Percentiles rank a stretch among this genome's conserved stretches.
Evolutionary conservation across 2,329 filamentous ascomycete genomes (phyloP).

Genomic region (Diaporthe vexans): DNA sequence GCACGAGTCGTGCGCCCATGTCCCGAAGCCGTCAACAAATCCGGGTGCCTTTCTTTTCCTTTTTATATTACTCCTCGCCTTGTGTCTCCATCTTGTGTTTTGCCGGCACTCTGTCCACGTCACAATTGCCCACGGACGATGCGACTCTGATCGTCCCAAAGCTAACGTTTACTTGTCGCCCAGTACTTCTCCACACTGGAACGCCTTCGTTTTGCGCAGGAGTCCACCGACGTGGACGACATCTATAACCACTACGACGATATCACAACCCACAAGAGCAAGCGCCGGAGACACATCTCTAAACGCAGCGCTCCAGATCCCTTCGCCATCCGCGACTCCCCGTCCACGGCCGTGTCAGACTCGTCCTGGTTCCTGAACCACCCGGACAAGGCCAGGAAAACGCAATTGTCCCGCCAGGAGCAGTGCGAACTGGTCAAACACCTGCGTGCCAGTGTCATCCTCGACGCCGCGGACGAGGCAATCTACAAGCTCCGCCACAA

Average conservation of each 20-base stretch:
- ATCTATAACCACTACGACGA: conserved; percentile 55
- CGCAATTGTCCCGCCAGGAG: conserved; percentile 80
- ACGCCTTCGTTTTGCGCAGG: conserved; percentile 74
- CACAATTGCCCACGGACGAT: background rate
- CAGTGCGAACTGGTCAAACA: conserved; percentile 71
- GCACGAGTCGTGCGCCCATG: conserved; percentile 27
- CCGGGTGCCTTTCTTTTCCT: background rate
- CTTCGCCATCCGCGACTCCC: conserved; percentile 51
- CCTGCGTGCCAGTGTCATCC: conserved; percentile 54
- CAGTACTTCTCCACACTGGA: conserved; percentile 83
- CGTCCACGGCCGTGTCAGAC: conserved; percentile 64
- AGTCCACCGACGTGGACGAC: conserved; percentile 51
- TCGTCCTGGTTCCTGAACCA: conserved; percentile 78
- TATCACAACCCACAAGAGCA: conserved; percentile 49
- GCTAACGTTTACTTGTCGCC: conserved; percentile 37
- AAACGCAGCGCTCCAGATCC: conserved; percentile 48
- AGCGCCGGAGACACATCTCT: conserved; percentile 49
- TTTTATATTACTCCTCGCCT: conserved; percentile 4
- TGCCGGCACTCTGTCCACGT: background rate
- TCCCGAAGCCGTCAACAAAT: conserved; percentile 21
- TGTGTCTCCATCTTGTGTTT: background rate
- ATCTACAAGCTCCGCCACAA: conserved; percentile 63
- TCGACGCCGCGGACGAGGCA: conserved; percentile 66
- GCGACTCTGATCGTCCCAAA: conserved; percentile 4
- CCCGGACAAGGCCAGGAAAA: conserved; percentile 79